Base-by-base conservation (phyloP, 2,329 filamentous ascomycete species). In the Achaetomium macrosporum region DNA sequence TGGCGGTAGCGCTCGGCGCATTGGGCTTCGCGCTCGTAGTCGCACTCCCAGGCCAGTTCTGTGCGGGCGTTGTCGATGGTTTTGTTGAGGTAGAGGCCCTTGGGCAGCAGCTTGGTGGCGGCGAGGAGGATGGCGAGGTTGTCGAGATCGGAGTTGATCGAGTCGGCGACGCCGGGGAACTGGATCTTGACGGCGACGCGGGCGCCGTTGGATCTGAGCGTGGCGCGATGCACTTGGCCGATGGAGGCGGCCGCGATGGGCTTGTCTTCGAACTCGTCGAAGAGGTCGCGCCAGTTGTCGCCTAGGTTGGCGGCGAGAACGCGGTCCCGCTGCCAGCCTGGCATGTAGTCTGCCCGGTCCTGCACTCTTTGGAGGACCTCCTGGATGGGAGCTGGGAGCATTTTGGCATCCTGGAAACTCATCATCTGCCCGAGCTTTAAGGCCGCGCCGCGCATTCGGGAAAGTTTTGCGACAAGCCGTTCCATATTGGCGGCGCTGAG, bases 271-370 rank as follows among this genome's bases (percentile, higher is more conserved):
- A 99, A 99, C 5, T 84, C 81, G 17, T 76, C 77, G 63, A 92
- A 99, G 1, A 96, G 72, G 1, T 89, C 81, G 45, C 90, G 81
- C 93, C 93, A 99, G 50, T 92, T 79, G 0, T 81, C 64, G 0
- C 93, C 93, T 0, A 99, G 78, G 63, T 95, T 95, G 5, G 79
- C 76, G 0, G 75, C 69, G 7, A 99, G 78, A 0, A 99, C 92
- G 55, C 85, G 83, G 67, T 99, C 85, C 11, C 93, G 85, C 69
- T 99, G 93, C 68, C 85, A 96, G 2, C 89, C 81, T 0, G 93
- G 93, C 93, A 99, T 99, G 69, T 97, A 99, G 69, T 99, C 92
- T 37, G 93, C 93, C 52, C 89, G 85, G 68, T 99, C 93, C 67
- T 99, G 93, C 0, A 99, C 93, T 6, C 95, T 84, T 66, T 96